Evolutionary conservation across 306 rosid genomes (phyloP), one percentile per base, ranked within the genome.

Genomic region (Lupinus albus): DNA sequence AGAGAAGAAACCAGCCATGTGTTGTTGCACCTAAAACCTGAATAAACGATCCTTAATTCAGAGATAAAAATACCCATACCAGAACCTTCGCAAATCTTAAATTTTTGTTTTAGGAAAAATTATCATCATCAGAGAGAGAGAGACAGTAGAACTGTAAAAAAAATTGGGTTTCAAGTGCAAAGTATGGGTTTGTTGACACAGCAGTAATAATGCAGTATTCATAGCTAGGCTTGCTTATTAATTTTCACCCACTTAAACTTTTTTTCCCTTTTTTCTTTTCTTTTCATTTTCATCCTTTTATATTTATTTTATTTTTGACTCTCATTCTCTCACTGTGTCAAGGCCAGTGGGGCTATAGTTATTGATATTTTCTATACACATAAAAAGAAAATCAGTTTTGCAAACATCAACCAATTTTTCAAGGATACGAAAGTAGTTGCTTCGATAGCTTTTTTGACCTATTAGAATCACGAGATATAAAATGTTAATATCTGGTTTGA

Each of bases 1-100:
- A 83, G 89, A 83, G 82, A 93, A 93, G 20, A 88, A 82, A 39
- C 87, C 97, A 61, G 98, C 98, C 98, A 93, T 92, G 55, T 83
- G 61, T 51, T 83, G 61, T 84, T 80, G 78, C 83, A 83, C 84
- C 73, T 74, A 51, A 82, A 68, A 74, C 39, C 61, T 63, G 79
- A 77, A 6, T 33, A 33, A 59, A 80, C 77, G 63, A 76, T 79
- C 66, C 73, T 74, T 80, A 79, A 83, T 87, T 84, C 80, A 58
- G 81, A 78, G 77, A 74, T 48, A 65, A 65, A 78, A 72, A 77
- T 74, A 80, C 86, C 98, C 96, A 92, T 92, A 91, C 78, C 89
- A 85, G 70, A 76, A 49, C 68, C 73, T 74, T 74, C 78, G 58
- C 41, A 67, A 72, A 76, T 71, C 71, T 82, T 67, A 44, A 67